Base-by-base conservation (phyloP, 169 alveolate genomes). In the Eimeria mitis region DNA sequence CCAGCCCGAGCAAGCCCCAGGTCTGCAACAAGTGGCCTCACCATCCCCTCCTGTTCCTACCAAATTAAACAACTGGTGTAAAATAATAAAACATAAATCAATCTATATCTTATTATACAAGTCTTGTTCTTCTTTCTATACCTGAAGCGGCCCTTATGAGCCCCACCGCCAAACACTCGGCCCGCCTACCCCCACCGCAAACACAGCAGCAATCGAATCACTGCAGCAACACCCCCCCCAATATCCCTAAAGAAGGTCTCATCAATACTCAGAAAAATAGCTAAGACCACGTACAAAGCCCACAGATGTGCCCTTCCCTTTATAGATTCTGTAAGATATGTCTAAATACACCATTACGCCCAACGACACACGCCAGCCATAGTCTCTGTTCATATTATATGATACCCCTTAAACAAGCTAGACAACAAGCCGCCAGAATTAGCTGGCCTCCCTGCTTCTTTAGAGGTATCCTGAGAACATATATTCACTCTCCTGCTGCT, bases 1-100 rank as follows among this genome's bases (percentile, higher is more conserved):
- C 87, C 87, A 76, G 87, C 87, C 87, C 87, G 87, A 76, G 87
- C 87, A 76, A 76, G 87, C 87, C 87, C 87, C 87, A 76, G 87
- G 87, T 76, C 87, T 76, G 87, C 59, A 63, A 52, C 56, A 76
- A 76, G 87, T 42, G 87, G 87, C 87, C 87, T 76, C 87, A 76
- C 37, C 61, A 76, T 42, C 79, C 79, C 79, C 79, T 70, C 52
- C n/a, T 47, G 79, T 37, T 34, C 79, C 52, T 11, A 14, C 40
- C 79, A 13, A 70, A 70, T 70, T 70, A 70, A n/a, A 70, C 52
- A 34, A 34, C 37, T n/a, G 21, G n/a, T 5, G 49, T 37, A 9
- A 70, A 70, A 34, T 2, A 70, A 34, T 21, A 16, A 16, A 2
- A 4, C 13, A 34, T 28, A 37, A 70, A 34, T 25, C n/a, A 70